These are phyloP conservation scores for Trypanosoma grayi DNA, from an alignment of 208 protist species.

Conservation along the genomic window DNA sequence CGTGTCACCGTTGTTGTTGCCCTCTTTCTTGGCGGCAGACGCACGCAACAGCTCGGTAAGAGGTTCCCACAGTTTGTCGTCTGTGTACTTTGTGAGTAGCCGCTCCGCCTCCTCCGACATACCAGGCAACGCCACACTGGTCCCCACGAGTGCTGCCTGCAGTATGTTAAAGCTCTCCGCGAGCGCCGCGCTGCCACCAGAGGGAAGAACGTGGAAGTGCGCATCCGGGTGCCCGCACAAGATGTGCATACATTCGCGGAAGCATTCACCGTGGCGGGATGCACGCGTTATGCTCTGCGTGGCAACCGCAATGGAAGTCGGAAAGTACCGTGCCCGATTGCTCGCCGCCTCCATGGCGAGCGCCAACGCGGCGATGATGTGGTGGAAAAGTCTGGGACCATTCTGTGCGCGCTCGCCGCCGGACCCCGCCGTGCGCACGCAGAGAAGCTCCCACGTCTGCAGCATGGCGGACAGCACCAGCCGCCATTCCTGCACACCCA, in stretches of 20 bases:
- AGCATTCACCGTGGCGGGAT: constrained; percentile 36
- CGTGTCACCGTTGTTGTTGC: background rate
- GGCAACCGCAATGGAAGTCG: constrained; percentile 23
- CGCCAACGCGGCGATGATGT: constrained; percentile 48
- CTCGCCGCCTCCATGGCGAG: constrained; percentile 29
- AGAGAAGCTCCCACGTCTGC: constrained; percentile 84
- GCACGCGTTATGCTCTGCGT: constrained; percentile 51
- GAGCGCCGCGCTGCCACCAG: constrained; percentile 1
- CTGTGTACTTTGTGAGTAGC: constrained; percentile 33
- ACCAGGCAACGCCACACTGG: constrained; percentile 31
- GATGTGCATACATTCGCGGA: constrained; percentile 40
- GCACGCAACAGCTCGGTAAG: constrained; percentile 5
- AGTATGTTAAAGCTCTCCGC: constrained; percentile 34
- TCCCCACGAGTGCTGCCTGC: constrained; percentile 40
- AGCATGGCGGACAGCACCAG: constrained; percentile 61
- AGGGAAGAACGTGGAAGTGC: constrained; percentile 31
- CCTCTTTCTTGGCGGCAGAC: background rate
- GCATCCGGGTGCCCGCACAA: constrained; percentile 34
- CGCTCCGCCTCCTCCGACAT: constrained; percentile 19
- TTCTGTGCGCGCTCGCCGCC: constrained; percentile 33
- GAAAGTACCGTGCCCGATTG: constrained; percentile 42
- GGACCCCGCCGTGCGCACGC: constrained; percentile 54
- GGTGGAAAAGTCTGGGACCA: constrained; percentile 64
- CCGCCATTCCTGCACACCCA: constrained; percentile 51
- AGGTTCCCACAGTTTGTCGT: constrained; percentile 15